Evolutionary conservation across 345 rosid genomes (phyloP).

Genomic region (Sonneratia caseolaris): DNA sequence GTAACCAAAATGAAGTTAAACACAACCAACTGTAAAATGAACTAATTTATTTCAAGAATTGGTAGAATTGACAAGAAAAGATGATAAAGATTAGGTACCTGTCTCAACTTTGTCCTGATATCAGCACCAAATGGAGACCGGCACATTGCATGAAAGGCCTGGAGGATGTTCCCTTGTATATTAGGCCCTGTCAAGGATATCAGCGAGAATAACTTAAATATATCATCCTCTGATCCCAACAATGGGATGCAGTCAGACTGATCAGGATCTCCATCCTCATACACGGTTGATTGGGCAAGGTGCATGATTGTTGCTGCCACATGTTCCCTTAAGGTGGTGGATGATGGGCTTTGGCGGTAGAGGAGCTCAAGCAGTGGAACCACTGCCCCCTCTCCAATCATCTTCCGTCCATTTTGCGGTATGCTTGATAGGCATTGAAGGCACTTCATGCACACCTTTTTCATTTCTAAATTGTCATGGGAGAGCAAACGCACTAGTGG

Average conservation of each 20-base stretch:
- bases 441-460: constrained; percentile 38
- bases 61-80: not conserved
- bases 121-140: constrained; percentile 37
- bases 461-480: constrained; percentile 23
- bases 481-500: constrained; percentile 46
- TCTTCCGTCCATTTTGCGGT: constrained; percentile 42
- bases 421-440: constrained; percentile 42
- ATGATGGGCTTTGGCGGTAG: constrained; percentile 28
- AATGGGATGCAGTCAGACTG: constrained; percentile 21
- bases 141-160: constrained; percentile 46
- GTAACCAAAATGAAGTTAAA: not conserved
- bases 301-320: constrained; percentile 45
- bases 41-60: not conserved
- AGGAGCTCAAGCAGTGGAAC: constrained; percentile 41
- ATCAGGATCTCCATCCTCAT: constrained; percentile 25
- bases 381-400: constrained; percentile 54
- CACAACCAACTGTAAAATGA: not conserved
- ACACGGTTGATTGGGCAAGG: constrained; percentile 43
- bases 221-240: constrained; percentile 47
- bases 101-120: constrained; percentile 34
- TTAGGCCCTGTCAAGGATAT: constrained; percentile 36
- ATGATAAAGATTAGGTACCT: constrained; percentile 27
- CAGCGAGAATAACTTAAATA: constrained; percentile 42
- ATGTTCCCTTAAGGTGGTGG: constrained; percentile 36
- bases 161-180: constrained; percentile 46